Base-by-base conservation (phyloP, 257 asterid species). In the Solanum microdontum region DNA sequence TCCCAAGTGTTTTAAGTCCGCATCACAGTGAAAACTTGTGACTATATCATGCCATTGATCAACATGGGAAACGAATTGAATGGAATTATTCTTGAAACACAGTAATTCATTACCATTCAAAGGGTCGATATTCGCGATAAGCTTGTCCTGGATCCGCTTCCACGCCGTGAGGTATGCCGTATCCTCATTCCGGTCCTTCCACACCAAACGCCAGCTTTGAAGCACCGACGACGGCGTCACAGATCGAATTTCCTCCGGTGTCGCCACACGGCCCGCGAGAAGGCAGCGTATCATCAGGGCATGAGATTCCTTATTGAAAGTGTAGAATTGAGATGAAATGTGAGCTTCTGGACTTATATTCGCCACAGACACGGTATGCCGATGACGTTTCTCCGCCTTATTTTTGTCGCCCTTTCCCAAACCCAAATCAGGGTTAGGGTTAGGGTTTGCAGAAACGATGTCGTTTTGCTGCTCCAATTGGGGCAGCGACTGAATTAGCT, bases 101-200 rank as follows among this genome's bases (percentile, higher is more conserved):
- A 97, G 88, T 90, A 92, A 95, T 88, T 90, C 93, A 87, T 89
- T 91, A 86, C 91, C 93, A 77, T 89, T 90, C 80, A 90, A 90
- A 11, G 88, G 7, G 87, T 86, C 83, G 79, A 90, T 87, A 79
- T 93, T 96, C 64, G 91, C 92, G 7, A 90, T 89, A 87, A 97
- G 98, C 93, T 97, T 96, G 87, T 97, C 99, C 94, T 97, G 99
- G 83, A 97, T 95, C 37, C 99, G 94, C 91, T 97, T 97, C 99
- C 99, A 97, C 55, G 99, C 99, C 19, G 98, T 96, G 82, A 94
- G 87, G 88, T 94, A 96, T 1, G 99, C 99, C 6, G 99, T 96
- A 39, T 97, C 99, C 93, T 95, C 99, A 87, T 94, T 97, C 11
- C 99, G 94, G 89, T 97, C 99, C 93, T 95, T 97, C 99, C 99